A percentile compares a stretch with the other conserved stretches of the same genome.
Conservation (phyloP, 768 basidiomycete species). For the Boletus rufocinnamomeus region DNA sequence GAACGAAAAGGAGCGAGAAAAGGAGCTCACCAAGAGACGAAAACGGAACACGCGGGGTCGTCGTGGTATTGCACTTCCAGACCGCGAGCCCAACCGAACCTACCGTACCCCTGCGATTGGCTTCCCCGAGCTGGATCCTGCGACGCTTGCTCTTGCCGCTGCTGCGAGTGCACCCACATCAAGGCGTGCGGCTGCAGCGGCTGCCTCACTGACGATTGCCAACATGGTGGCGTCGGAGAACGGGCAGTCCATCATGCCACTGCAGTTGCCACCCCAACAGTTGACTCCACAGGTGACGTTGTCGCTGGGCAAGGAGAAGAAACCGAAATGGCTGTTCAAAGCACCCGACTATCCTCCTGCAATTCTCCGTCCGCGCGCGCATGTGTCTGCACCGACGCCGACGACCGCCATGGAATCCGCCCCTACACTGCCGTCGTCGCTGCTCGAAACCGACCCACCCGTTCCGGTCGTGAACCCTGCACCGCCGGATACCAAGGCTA, state of each 20-base stretch:
- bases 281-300: constrained; percentile 36
- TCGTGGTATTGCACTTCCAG: constrained; percentile 81
- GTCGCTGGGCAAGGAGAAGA: constrained; percentile 59
- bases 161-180: constrained; percentile 69
- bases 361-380: constrained; percentile 63
- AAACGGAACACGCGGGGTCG: constrained; percentile 83
- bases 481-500: constrained; percentile 49
- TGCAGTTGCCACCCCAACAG: constrained; percentile 46
- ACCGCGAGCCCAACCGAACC: constrained; percentile 90
- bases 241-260: constrained; percentile 56
- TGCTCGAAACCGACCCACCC: constrained; percentile 63
- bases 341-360: constrained; percentile 57
- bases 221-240: constrained; percentile 94
- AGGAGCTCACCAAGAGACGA: constrained; percentile 83
- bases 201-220: constrained; percentile 81
- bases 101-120: constrained; percentile 88
- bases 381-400: constrained; percentile 56
- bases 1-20: constrained; percentile 91
- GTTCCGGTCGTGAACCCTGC: constrained; percentile 32
- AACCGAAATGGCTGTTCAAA: constrained; percentile 72
- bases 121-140: constrained; percentile 76
- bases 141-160: constrained; percentile 64
- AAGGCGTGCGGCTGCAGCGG: constrained; percentile 82
- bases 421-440: constrained; percentile 50
- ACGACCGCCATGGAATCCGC: constrained; percentile 70